phyloP scores from a whole-genome alignment of 2,329 filamentous ascomycete genomes.

The Tolypocladium album region DNA sequence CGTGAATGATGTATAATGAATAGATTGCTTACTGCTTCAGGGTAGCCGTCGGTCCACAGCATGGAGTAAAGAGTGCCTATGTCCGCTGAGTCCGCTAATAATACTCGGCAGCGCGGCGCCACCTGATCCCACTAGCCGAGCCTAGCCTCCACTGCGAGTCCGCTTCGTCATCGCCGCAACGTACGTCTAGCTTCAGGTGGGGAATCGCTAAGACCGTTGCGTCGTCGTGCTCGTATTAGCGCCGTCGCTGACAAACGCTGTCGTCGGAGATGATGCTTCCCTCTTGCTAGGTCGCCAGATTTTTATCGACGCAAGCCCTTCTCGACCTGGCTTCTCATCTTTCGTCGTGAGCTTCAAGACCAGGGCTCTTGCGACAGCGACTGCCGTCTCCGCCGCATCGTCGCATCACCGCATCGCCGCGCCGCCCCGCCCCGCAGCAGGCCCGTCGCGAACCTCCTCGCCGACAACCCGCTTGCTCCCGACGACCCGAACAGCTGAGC shows the following conservation, averaged over 20 bases:
- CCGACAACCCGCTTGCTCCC: constrained; percentile 1
- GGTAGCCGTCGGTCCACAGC: not conserved
- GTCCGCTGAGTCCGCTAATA: constrained; percentile 2
- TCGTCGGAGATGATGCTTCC: not conserved
- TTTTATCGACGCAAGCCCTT: not conserved
- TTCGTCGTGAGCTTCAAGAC: not conserved
- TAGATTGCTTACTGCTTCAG: not conserved
- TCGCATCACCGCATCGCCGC: not conserved
- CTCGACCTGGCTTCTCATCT: not conserved
- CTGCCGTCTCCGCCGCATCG: not conserved
- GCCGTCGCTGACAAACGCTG: constrained; percentile 6
- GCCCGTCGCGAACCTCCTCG: not conserved
- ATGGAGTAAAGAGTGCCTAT: not conserved
- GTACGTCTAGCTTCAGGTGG: not conserved
- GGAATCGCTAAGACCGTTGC: not conserved
- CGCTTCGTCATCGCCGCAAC: not conserved
- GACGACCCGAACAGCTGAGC: constrained; percentile 9
- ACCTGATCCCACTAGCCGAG: not conserved
- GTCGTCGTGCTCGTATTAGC: not conserved
- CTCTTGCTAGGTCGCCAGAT: not conserved
- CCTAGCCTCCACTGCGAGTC: not conserved
- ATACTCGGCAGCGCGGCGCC: not conserved
- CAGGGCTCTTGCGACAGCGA: not conserved
- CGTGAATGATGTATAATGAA: not conserved
- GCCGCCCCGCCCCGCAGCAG: not conserved